Conservation (phyloP, 2,329 filamentous ascomycete species). For the Lachnellula occidentalis region DNA sequence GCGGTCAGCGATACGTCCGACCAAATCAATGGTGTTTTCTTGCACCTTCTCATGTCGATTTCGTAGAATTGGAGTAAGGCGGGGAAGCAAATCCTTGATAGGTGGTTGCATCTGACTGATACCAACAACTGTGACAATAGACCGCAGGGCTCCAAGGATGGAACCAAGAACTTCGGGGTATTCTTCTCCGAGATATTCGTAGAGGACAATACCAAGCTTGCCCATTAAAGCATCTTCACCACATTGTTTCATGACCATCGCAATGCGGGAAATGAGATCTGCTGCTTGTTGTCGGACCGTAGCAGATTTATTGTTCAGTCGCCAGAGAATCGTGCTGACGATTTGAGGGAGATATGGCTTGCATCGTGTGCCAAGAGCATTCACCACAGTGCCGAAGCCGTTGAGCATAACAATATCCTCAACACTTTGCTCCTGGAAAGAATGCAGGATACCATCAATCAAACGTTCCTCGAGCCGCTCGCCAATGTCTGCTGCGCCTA, state of each 20-base stretch:
- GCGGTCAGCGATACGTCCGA: slow-evolving; percentile 94
- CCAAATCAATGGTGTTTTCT: slow-evolving; percentile 97
- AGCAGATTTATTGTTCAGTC: slow-evolving; percentile 95
- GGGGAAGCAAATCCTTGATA: slow-evolving; percentile 90
- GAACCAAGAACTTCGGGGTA: slow-evolving; percentile 97
- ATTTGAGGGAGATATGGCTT: slow-evolving; percentile 97
- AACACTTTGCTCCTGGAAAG: slow-evolving; percentile 96
- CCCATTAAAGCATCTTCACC: slow-evolving; percentile 94
- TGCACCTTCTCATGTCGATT: slow-evolving; percentile 99
- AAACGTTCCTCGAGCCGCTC: slow-evolving; percentile 88
- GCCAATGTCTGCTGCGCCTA: slow-evolving; percentile 90
- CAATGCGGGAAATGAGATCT: slow-evolving; percentile 92
- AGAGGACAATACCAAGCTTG: slow-evolving; percentile 88
- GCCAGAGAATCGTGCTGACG: slow-evolving; percentile 91
- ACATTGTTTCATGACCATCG: slow-evolving; percentile 98
- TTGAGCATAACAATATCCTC: slow-evolving; percentile 96
- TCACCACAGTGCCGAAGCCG: slow-evolving; percentile 95
- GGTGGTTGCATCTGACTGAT: slow-evolving; percentile 98
- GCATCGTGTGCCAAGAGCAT: slow-evolving; percentile 86
- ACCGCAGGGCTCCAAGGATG: slow-evolving; percentile 88
- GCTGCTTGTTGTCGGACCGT: slow-evolving; percentile 96
- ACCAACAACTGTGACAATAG: slow-evolving; percentile 95
- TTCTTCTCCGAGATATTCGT: slow-evolving; percentile 97
- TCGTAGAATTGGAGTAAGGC: slow-evolving; percentile 93
- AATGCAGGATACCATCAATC: slow-evolving; percentile 89